Conservation (phyloP, 2,329 filamentous ascomycete species). For the Myotisia sp. region DNA sequence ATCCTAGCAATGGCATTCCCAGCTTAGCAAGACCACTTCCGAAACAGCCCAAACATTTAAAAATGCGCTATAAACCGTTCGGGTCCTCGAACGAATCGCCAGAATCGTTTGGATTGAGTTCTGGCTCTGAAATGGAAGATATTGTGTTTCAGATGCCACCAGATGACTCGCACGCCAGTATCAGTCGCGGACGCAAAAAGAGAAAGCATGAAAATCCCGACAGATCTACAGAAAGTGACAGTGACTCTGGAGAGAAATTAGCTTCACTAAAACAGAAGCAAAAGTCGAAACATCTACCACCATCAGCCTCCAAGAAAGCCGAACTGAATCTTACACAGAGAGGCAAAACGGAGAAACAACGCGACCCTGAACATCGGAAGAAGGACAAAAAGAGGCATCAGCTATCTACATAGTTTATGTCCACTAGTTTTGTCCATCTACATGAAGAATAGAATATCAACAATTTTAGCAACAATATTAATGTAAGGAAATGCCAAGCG, state of each 20-base stretch:
- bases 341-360: constrained; percentile 5
- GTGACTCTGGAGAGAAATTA: background rate
- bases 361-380: constrained; percentile 9
- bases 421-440: too few relatives aligned
- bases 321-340: constrained; percentile 2
- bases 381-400: constrained; percentile 26
- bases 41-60: constrained; percentile 31
- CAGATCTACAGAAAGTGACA: background rate
- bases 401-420: too few relatives aligned
- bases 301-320: background rate
- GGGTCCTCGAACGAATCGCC: constrained; percentile 22
- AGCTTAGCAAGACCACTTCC: constrained; percentile 13
- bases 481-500: too few relatives aligned
- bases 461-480: too few relatives aligned
- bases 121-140: constrained; percentile 25
- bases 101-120: constrained; percentile 25
- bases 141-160: constrained; percentile 21
- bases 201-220: constrained; percentile 20
- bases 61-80: constrained; percentile 33
- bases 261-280: constrained; percentile 14
- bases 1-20: constrained; percentile 1
- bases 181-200: constrained; percentile 24
- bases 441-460: too few relatives aligned
- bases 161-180: constrained; percentile 12
- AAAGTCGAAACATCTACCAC: constrained; percentile 28